These are phyloP conservation scores for Lathyrus oleraceus DNA, from an alignment of 306 rosid genomes.

Conservation along the genomic window DNA sequence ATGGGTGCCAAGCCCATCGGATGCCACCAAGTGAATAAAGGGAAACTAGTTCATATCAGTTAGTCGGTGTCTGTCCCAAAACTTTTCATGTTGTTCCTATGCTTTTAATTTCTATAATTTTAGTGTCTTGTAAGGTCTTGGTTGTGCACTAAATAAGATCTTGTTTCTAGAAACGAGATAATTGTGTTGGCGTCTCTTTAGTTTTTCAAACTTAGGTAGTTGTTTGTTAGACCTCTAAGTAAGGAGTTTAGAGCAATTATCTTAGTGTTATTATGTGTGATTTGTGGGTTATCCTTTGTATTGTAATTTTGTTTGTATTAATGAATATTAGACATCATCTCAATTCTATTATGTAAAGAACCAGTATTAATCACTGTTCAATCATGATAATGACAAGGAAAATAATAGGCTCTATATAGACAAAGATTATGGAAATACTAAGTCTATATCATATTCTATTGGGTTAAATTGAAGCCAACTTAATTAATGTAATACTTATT, in stretches of 20 bases:
- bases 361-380: neutral
- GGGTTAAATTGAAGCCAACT: neutral
- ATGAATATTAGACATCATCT: too few species aligned
- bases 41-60: neutral
- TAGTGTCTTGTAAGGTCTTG: neutral
- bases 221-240: too few species aligned
- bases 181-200: neutral
- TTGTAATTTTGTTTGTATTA: too few species aligned
- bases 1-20: constrained; percentile 39
- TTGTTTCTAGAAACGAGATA: neutral
- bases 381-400: neutral
- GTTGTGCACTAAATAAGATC: neutral
- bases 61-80: neutral
- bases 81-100: neutral
- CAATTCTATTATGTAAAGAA: too few species aligned
- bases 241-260: too few species aligned
- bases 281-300: too few species aligned
- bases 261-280: too few species aligned
- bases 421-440: neutral
- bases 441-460: neutral
- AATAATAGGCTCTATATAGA: neutral
- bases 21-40: constrained; percentile 19
- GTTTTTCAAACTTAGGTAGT: neutral
- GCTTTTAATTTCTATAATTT: neutral
- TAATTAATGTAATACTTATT: neutral